Percentiles rank a stretch among this genome's conserved stretches.
Conservation (phyloP, 2,329 filamentous ascomycete genomes). For the Fusarium citri region DNA sequence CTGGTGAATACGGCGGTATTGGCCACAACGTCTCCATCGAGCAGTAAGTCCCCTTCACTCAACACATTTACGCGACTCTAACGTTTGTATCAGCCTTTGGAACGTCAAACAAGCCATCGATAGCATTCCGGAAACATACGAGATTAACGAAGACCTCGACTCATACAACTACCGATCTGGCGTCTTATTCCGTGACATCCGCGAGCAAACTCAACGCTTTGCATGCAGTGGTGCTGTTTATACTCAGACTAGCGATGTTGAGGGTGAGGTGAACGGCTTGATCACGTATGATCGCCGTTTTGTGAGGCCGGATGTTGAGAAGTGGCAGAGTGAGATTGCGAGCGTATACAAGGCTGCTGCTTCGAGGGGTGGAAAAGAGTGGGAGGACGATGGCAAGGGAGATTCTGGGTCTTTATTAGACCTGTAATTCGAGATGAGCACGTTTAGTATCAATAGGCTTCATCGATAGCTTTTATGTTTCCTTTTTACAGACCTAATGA, state of each 20-base stretch:
- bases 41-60: neutral
- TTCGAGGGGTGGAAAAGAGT: conserved; percentile 33
- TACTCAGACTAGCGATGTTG: conserved; percentile 80
- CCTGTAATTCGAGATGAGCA: neutral
- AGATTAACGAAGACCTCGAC: conserved; percentile 67
- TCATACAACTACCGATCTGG: conserved; percentile 76
- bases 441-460: neutral
- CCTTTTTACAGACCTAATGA: too few species aligned
- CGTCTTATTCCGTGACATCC: conserved; percentile 69
- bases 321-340: conserved; percentile 71
- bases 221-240: conserved; percentile 76
- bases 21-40: conserved; percentile 73
- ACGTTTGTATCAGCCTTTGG: conserved; percentile 65
- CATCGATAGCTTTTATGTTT: neutral
- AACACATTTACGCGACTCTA: neutral
- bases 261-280: conserved; percentile 79
- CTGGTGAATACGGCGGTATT: conserved; percentile 78
- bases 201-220: conserved; percentile 69
- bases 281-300: conserved; percentile 75
- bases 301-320: conserved; percentile 64
- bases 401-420: conserved; percentile 7
- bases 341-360: conserved; percentile 68
- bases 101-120: conserved; percentile 69
- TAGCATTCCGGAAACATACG: conserved; percentile 74
- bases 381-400: neutral